Evolutionary conservation across 1,139 yeast genomes (phyloP).

Genomic region (Blastobotrys malaysiensis): DNA sequence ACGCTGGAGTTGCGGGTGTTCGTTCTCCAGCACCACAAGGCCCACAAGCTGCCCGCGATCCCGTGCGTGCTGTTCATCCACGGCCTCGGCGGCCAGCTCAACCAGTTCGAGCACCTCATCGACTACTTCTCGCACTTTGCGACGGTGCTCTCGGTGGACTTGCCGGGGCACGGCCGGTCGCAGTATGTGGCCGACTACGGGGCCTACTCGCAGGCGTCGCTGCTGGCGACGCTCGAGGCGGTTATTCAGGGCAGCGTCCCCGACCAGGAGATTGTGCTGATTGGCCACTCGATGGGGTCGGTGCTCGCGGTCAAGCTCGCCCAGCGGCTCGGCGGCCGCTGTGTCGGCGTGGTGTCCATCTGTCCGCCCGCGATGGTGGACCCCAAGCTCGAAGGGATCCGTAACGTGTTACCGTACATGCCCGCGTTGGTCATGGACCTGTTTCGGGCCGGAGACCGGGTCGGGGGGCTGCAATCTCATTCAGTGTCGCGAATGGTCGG

Average conservation of each 20-base stretch:
- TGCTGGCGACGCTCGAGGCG: slow-evolving; percentile 41
- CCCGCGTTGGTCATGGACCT: slow-evolving; percentile 49
- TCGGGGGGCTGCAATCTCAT: slow-evolving; percentile 54
- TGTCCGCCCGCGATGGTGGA: slow-evolving; percentile 51
- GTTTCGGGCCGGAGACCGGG: slow-evolving; percentile 55
- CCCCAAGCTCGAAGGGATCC: slow-evolving; percentile 25
- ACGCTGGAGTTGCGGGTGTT: slow-evolving; percentile 26
- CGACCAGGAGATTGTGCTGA: slow-evolving; percentile 45
- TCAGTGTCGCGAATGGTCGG: slow-evolving; percentile 52
- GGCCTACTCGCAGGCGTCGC: slow-evolving; percentile 45
- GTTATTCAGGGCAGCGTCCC: slow-evolving; percentile 19
- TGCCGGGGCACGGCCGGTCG: slow-evolving; percentile 70
- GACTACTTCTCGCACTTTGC: slow-evolving; percentile 62
- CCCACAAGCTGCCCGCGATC: slow-evolving; percentile 33
- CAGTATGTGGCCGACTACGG: slow-evolving; percentile 25
- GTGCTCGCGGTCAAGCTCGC: slow-evolving; percentile 49
- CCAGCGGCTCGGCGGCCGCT: slow-evolving; percentile 33
- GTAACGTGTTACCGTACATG: slow-evolving; percentile 31
- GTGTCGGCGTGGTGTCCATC: slow-evolving; percentile 37
- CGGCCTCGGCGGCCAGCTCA: slow-evolving; percentile 74
- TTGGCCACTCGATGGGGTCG: slow-evolving; percentile 78
- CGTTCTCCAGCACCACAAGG: slow-evolving; percentile 30
- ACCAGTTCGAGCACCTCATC: slow-evolving; percentile 64
- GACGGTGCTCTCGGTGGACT: slow-evolving; percentile 57
- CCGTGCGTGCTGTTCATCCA: slow-evolving; percentile 62